Percentiles rank a stretch among this genome's conserved stretches.
Evolutionary conservation across 2,329 filamentous ascomycete genomes (phyloP).

Genomic region (Trichoderma polysporum): DNA sequence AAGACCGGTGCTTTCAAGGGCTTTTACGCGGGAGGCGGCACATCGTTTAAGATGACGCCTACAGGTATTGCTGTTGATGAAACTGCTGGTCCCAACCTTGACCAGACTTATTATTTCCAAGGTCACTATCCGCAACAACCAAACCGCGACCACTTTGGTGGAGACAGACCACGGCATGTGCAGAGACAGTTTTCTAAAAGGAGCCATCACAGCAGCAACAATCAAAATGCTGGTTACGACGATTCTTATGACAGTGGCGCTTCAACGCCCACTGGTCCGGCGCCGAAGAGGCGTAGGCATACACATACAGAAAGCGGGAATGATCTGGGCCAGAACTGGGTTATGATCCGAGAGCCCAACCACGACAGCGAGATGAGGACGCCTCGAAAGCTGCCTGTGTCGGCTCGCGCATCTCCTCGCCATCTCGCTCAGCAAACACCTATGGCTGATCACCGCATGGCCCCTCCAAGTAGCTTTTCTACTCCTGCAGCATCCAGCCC

Average conservation of each 20-base stretch:
- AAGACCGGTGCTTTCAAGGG: conserved; percentile 70
- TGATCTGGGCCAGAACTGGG: conserved; percentile 67
- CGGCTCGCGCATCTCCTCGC: conserved; percentile 30
- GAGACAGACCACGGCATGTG: not conserved
- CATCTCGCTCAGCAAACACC: conserved; percentile 37
- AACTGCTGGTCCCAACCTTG: conserved; percentile 20
- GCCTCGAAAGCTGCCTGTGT: conserved; percentile 28
- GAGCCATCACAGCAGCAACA: conserved; percentile 8
- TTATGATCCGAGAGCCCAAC: conserved; percentile 57
- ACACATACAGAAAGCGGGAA: conserved; percentile 55
- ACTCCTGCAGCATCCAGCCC: not conserved
- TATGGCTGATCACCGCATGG: conserved; percentile 43
- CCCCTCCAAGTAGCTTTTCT: conserved; percentile 29
- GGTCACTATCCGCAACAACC: conserved; percentile 22
- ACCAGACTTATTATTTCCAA: conserved; percentile 36
- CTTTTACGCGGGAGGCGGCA: conserved; percentile 82
- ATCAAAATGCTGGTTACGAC: conserved; percentile 27
- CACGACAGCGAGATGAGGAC: conserved; percentile 26
- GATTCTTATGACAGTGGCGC: conserved; percentile 32
- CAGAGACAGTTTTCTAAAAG: not conserved
- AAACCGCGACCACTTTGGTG: not conserved
- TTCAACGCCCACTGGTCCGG: conserved; percentile 46
- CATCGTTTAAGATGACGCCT: conserved; percentile 59
- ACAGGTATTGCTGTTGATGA: conserved; percentile 31
- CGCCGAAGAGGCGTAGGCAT: conserved; percentile 58